Conservation (phyloP, 2,329 filamentous ascomycete genomes). For the Cladosporium cucumerinum region DNA sequence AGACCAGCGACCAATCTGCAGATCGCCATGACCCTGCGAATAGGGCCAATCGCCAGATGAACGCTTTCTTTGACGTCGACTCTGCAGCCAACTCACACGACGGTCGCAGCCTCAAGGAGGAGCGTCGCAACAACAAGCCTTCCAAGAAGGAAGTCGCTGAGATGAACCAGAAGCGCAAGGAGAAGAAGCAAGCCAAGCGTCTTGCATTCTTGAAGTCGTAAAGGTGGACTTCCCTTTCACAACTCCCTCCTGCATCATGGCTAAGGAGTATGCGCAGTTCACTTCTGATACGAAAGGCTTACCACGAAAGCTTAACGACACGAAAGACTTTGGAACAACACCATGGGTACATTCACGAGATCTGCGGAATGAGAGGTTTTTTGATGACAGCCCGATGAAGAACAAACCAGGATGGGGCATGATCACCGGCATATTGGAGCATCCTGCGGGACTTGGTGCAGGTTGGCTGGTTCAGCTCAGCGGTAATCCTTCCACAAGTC, state of each 20-base stretch:
- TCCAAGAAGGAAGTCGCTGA: slow-evolving; percentile 82
- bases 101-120: slow-evolving; percentile 85
- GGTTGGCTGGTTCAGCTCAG: background rate
- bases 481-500: background rate
- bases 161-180: slow-evolving; percentile 84
- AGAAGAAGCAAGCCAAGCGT: slow-evolving; percentile 91
- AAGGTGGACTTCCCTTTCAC: background rate
- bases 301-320: background rate
- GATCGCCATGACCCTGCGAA: slow-evolving; percentile 82
- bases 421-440: background rate
- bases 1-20: slow-evolving; percentile 62
- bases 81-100: slow-evolving; percentile 88
- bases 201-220: slow-evolving; percentile 86
- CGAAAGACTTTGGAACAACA: background rate
- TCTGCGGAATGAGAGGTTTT: background rate
- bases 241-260: background rate
- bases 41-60: slow-evolving; percentile 84
- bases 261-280: background rate
- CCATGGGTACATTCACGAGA: background rate
- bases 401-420: background rate
- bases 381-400: background rate
- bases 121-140: slow-evolving; percentile 79
- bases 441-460: background rate
- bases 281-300: background rate
- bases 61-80: slow-evolving; percentile 93